Evolutionary conservation across 2,329 filamentous ascomycete genomes (phyloP).

Genomic region (Fusarium pseudograminearum): DNA sequence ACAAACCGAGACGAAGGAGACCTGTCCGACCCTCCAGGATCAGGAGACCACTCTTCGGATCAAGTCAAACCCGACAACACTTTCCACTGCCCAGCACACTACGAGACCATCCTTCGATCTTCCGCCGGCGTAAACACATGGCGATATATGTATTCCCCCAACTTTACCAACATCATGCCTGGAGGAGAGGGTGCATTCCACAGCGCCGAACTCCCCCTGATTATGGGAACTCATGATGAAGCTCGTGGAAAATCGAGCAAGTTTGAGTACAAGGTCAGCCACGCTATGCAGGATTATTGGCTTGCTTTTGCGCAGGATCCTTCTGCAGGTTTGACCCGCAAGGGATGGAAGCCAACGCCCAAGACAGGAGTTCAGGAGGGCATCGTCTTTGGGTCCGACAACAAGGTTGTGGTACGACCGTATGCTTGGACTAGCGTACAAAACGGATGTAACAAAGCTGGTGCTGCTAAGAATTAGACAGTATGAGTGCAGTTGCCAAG

Average conservation of each 20-base stretch:
- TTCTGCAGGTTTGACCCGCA: not conserved
- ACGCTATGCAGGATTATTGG: conserved; percentile 19
- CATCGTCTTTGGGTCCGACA: conserved; percentile 4
- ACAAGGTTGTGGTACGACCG: not conserved
- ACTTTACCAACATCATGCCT: conserved; percentile 23
- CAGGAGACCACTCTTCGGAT: not conserved
- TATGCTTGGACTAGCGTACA: not conserved
- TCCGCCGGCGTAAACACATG: not conserved
- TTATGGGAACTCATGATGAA: conserved; percentile 11
- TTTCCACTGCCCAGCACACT: conserved; percentile 6
- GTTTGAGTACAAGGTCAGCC: conserved; percentile 12
- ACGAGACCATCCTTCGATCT: conserved; percentile 3
- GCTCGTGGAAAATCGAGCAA: not conserved
- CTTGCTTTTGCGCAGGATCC: conserved; percentile 2
- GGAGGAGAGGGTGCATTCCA: not conserved
- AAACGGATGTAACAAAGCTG: conserved; percentile 5
- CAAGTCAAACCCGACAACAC: conserved; percentile 3
- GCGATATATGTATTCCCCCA: conserved; percentile 21
- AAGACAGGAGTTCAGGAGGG: not conserved
- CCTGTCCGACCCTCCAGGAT: not conserved
- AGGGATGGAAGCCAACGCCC: conserved; percentile 6
- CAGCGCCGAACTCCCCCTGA: conserved; percentile 6
- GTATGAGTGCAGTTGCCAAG: too few species aligned
- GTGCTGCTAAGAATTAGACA: not conserved
- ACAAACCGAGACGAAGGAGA: conserved; percentile 13